Percentiles rank a stretch among this genome's conserved stretches.
These are phyloP conservation scores for Pseudocercospora eumusae DNA, from an alignment of 2,329 filamentous ascomycete species.

Conservation along the genomic window DNA sequence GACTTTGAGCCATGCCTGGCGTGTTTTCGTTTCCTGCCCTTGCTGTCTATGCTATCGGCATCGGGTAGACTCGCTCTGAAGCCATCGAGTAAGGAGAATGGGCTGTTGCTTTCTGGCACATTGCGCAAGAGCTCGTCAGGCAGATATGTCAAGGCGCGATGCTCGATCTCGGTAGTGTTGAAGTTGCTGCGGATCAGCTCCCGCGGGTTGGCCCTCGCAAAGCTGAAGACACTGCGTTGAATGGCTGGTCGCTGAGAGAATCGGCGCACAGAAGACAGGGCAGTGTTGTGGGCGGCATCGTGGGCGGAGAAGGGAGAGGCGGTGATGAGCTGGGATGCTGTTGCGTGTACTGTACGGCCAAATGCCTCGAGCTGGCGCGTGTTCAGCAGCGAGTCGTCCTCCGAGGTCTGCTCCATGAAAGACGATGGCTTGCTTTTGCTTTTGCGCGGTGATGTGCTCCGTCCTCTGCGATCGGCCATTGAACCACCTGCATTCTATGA, in stretches of 20 bases:
- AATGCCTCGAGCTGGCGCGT: slow-evolving; percentile 88
- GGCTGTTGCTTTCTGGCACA: slow-evolving; percentile 81
- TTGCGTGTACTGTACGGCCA: slow-evolving; percentile 90
- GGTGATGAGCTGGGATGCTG: slow-evolving; percentile 80
- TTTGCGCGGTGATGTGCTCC: slow-evolving; percentile 36
- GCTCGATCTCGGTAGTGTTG: slow-evolving; percentile 88
- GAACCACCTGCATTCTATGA: slow-evolving; percentile 13
- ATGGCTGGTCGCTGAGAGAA: slow-evolving; percentile 81
- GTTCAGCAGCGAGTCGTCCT: slow-evolving; percentile 44
- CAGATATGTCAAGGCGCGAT: slow-evolving; percentile 82
- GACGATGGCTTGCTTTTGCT: slow-evolving; percentile 22
- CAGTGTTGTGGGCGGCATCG: slow-evolving; percentile 73
- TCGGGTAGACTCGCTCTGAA: slow-evolving; percentile 90
- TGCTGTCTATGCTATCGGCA: slow-evolving; percentile 45
- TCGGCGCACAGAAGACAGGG: slow-evolving; percentile 85
- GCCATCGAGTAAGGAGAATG: slow-evolving; percentile 93
- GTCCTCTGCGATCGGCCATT: slow-evolving; percentile 34
- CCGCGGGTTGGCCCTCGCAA: slow-evolving; percentile 87
- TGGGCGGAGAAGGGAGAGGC: slow-evolving; percentile 45
- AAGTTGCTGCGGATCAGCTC: slow-evolving; percentile 91
- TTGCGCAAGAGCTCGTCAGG: slow-evolving; percentile 87
- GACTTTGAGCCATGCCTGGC: slow-evolving; percentile 70
- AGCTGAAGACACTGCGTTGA: slow-evolving; percentile 87
- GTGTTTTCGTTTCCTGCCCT: slow-evolving; percentile 63
- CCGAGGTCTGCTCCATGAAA: slow-evolving; percentile 21